Evolutionary conservation across 352 stramenopile species (phyloP).

Genomic region (Phytophthora multivora): DNA sequence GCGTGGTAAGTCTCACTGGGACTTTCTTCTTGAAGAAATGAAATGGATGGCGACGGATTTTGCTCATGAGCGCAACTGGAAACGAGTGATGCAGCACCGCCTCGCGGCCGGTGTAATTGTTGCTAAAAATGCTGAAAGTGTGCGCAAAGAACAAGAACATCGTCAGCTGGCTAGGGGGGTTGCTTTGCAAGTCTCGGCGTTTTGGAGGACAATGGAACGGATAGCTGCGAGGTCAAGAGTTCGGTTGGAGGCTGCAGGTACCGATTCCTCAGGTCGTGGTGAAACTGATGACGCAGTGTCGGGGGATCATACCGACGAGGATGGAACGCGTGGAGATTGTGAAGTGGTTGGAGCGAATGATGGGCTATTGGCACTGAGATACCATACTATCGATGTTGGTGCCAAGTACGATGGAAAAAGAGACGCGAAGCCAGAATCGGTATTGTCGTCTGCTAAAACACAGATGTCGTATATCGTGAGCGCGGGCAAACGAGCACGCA

Average conservation of each 20-base stretch:
- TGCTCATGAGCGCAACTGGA: conserved; percentile 97
- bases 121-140: conserved; percentile 69
- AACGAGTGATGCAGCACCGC: conserved; percentile 72
- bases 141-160: conserved; percentile 69
- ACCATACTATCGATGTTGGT: conserved; percentile 46
- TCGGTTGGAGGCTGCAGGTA: conserved; percentile 57
- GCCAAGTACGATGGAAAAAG: conserved; percentile 21
- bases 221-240: conserved; percentile 80
- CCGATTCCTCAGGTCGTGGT: conserved; percentile 13
- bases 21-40: conserved; percentile 97
- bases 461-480: conserved; percentile 53
- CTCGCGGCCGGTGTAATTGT: conserved; percentile 65
- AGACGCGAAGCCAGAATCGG: conserved; percentile 11
- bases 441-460: conserved; percentile 29
- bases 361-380: conserved; percentile 35
- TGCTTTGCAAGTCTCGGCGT: conserved; percentile 73
- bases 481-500: conserved; percentile 50
- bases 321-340: conserved; percentile 20
- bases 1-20: conserved; percentile 88
- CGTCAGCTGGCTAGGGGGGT: conserved; percentile 70
- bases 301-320: conserved; percentile 23
- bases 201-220: conserved; percentile 87
- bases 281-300: conserved; percentile 13
- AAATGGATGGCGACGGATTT: conserved; percentile 97
- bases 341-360: conserved; percentile 4